Conservation (phyloP, 169 alveolate species). For the Plasmodium relictum region DNA sequence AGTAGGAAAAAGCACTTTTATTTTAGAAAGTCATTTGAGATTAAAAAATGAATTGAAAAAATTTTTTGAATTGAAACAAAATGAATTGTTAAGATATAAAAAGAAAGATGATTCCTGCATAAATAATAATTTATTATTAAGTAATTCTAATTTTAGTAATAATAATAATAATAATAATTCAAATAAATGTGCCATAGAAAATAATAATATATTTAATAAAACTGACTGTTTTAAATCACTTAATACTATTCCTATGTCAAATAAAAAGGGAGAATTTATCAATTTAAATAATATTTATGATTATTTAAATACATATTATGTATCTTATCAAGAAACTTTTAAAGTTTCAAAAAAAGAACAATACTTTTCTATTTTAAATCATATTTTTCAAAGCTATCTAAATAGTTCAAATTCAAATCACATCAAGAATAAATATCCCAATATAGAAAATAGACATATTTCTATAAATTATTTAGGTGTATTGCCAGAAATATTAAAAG, state of each 20-base stretch:
- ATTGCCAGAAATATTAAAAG: constrained; percentile 61
- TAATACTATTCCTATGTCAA: background rate
- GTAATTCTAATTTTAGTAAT: background rate
- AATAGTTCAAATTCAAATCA: background rate
- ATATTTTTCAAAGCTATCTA: constrained; percentile 55
- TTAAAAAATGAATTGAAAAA: constrained; percentile 48
- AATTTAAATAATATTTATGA: constrained; percentile 49
- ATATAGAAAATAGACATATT: constrained; percentile 8
- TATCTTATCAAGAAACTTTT: constrained; percentile 42
- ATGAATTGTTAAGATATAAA: constrained; percentile 3
- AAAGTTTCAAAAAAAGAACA: constrained; percentile 52
- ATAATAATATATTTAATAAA: background rate
- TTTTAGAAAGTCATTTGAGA: constrained; percentile 28
- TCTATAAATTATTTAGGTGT: constrained; percentile 35
- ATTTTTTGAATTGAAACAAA: constrained; percentile 30
- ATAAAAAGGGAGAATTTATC: constrained; percentile 14
- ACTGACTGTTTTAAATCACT: constrained; percentile 4
- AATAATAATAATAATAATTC: constrained; percentile 8
- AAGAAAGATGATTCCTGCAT: background rate
- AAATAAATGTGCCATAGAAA: constrained; percentile 7
- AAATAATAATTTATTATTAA: background rate
- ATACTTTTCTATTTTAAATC: constrained; percentile 35
- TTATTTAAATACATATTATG: constrained; percentile 49
- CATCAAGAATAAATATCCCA: constrained; percentile 5
- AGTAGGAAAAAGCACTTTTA: constrained; percentile 33